Conservation (phyloP, 1,139 yeast species). For the Hemisphaericaspora xylofermentans region DNA sequence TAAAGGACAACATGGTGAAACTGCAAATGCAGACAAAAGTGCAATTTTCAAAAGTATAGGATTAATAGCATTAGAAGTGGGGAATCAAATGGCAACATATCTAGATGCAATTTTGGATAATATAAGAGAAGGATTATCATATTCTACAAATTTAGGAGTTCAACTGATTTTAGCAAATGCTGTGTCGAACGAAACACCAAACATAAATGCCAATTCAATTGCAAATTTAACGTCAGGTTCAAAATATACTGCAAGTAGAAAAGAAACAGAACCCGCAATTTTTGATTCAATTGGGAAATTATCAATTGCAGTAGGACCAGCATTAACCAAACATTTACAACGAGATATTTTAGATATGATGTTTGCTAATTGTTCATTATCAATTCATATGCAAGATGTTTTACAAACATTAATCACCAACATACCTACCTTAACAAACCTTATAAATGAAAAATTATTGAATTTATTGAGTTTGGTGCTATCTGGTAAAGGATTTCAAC, state of each 20-base stretch:
- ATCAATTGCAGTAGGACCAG: constrained; percentile 92
- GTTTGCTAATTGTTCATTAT: constrained; percentile 74
- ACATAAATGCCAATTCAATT: constrained; percentile 11
- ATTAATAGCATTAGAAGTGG: constrained; percentile 77
- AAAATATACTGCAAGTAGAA: constrained; percentile 59
- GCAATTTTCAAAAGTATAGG: constrained; percentile 84
- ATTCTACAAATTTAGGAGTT: constrained; percentile 34
- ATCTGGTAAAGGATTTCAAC: constrained; percentile 77
- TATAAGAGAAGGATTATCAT: constrained; percentile 75
- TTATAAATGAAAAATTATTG: constrained; percentile 69
- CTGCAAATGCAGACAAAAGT: constrained; percentile 60
- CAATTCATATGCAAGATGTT: constrained; percentile 76
- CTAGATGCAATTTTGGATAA: constrained; percentile 83
- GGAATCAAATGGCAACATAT: constrained; percentile 84
- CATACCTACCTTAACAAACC: constrained; percentile 77
- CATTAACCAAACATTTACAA: constrained; percentile 84
- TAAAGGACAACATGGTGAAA: constrained; percentile 43
- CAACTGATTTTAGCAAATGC: constrained; percentile 47
- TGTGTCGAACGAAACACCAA: constrained; percentile 26
- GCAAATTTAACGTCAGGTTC: constrained; percentile 37
- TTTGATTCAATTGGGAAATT: constrained; percentile 87
- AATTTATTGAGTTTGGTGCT: constrained; percentile 75
- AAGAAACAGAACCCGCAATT: constrained; percentile 81
- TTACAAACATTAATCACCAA: constrained; percentile 64
- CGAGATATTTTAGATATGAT: constrained; percentile 78